These are phyloP conservation scores for Reutealis trisperma DNA, from an alignment of 345 rosid genomes.

Conservation along the genomic window DNA sequence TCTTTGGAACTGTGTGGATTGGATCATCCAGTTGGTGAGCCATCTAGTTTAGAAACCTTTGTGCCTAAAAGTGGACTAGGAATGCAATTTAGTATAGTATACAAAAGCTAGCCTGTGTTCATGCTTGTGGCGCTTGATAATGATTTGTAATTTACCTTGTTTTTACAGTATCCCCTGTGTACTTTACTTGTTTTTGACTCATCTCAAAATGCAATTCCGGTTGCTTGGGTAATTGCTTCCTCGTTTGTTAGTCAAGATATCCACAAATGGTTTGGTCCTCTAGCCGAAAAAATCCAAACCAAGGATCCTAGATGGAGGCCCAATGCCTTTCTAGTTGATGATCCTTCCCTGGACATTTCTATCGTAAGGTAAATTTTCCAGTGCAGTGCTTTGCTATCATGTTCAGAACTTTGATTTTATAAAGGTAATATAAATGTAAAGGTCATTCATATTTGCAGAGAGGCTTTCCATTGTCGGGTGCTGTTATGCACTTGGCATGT, in stretches of 20 bases:
- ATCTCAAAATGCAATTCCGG: conserved; percentile 52
- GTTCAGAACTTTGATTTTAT: background rate
- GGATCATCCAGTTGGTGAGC: conserved; percentile 13
- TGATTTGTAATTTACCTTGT: conserved; percentile 11
- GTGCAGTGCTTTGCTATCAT: conserved; percentile 4
- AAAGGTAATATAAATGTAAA: conserved; percentile 5
- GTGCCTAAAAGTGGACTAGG: conserved; percentile 7
- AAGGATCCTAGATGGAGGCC: conserved; percentile 53
- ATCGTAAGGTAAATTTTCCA: conserved; percentile 39
- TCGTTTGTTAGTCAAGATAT: conserved; percentile 36
- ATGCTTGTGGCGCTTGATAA: conserved; percentile 14
- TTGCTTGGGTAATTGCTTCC: conserved; percentile 57
- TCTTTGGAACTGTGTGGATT: background rate
- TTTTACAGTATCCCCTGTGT: conserved; percentile 50
- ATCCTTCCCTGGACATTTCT: conserved; percentile 43
- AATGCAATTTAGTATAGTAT: background rate
- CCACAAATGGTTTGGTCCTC: conserved; percentile 48
- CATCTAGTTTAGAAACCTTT: conserved; percentile 3
- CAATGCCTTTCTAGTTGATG: conserved; percentile 47
- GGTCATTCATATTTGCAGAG: conserved; percentile 38
- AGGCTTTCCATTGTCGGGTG: conserved; percentile 50
- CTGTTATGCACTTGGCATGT: conserved; percentile 46
- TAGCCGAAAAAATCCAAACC: conserved; percentile 45
- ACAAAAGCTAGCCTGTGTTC: background rate
- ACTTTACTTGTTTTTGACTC: conserved; percentile 51